Evolutionary conservation across 2,329 filamentous ascomycete genomes (phyloP), one percentile per base, ranked within the genome.

Genomic region (Coleophoma eucalyptorum): DNA sequence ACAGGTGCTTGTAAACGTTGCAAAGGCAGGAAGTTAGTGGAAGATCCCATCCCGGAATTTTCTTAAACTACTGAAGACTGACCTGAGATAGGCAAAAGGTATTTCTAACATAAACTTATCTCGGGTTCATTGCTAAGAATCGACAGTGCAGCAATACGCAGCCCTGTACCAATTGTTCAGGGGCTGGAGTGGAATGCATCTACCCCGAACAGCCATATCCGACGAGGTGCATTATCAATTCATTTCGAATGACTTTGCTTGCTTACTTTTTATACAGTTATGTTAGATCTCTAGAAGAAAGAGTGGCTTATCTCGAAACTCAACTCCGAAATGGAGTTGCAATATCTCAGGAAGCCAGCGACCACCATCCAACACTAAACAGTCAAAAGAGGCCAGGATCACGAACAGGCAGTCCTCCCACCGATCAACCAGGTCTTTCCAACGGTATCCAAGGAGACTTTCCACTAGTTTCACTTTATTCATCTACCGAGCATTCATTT

Each of bases 1-100:
- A 31, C 42, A 32, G 42, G 18, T 21, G 42, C 42, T 32, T 44
- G 42, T 44, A 44, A 44, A 12, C 42, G 42, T 26, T 44, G 42
- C 42, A 44, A 44, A 16, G 31, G 19, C 8, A 21, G 42, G 19
- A 44, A 44, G 42, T 44, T 7, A 44, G 42, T 44, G 10, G 12
- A 18, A 16, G 19, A 10, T 10, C 18, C 26, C 26, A 26, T 26
- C 26, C 26, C 10, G 26, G 26, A 26, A 26, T 8, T 5, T 8
- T 26, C 2, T 8, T 26, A 5, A 26, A 26, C 26, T 26, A 7
- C 26, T 5, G 10, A 26, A 26, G 26, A 26, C 26, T 26, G 10
- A 26, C 10, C 10, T 26, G 26, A 26, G 26, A 44, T 26, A 44
- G 42, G 31, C 42, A 44, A 44, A 44, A 44, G 42, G 42, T 32